Evolutionary conservation across 2,329 filamentous ascomycete species (phyloP).

Genomic region (Alternaria longipes): DNA sequence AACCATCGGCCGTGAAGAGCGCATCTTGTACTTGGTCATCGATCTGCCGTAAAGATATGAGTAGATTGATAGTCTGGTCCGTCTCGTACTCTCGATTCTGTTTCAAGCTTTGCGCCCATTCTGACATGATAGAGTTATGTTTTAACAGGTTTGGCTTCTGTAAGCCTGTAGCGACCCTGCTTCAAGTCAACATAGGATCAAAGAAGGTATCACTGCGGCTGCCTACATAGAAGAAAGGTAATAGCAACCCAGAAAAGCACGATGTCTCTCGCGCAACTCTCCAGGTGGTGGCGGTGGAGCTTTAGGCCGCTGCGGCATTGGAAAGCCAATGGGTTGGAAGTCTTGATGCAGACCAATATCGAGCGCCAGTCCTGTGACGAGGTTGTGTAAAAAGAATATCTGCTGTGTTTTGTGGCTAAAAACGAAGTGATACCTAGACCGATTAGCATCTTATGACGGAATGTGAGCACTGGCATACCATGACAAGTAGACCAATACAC

Average conservation of each 20-base stretch:
- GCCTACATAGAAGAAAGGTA: slow-evolving; percentile 45
- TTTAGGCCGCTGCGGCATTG: slow-evolving; percentile 18
- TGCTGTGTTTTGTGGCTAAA: slow-evolving; percentile 50
- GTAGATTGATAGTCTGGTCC: slow-evolving; percentile 35
- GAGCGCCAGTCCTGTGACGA: slow-evolving; percentile 42
- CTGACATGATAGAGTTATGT: slow-evolving; percentile 39
- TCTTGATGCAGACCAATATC: slow-evolving; percentile 43
- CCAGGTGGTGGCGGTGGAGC: slow-evolving; percentile 20
- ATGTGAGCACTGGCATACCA: slow-evolving; percentile 29
- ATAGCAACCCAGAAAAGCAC: slow-evolving; percentile 47
- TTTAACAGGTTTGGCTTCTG: slow-evolving; percentile 47
- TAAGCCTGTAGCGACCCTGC: slow-evolving; percentile 39
- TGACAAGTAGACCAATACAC: slow-evolving; percentile 46
- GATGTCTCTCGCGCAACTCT: slow-evolving; percentile 39
- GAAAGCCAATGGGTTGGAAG: slow-evolving; percentile 27
- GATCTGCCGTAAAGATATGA: slow-evolving; percentile 40
- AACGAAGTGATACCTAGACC: slow-evolving; percentile 44
- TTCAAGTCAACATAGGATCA: neutral
- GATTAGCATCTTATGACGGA: slow-evolving; percentile 6
- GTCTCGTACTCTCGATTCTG: slow-evolving; percentile 34
- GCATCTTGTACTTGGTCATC: slow-evolving; percentile 47
- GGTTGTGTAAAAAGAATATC: slow-evolving; percentile 44
- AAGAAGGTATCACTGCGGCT: neutral
- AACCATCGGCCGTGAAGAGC: slow-evolving; percentile 32
- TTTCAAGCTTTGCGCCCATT: slow-evolving; percentile 36